A percentile compares a stretch with the other conserved stretches of the same genome.
phyloP scores from a whole-genome alignment of 257 asterid genomes.

The Ilex aquifolium region DNA sequence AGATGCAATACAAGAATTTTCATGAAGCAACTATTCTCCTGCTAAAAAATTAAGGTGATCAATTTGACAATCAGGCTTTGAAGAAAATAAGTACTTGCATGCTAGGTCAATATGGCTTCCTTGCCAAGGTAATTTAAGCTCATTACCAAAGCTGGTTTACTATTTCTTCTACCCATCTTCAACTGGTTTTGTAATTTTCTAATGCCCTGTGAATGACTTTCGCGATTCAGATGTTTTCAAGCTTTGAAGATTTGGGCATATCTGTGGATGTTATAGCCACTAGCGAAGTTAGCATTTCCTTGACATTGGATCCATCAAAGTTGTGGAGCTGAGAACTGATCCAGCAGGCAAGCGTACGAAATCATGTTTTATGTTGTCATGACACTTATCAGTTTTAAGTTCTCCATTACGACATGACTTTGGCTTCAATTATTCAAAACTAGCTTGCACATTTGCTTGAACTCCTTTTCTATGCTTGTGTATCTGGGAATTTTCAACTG shows the following conservation, averaged over 20 bases:
- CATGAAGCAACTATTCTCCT: no score
- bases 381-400: conserved; percentile 3
- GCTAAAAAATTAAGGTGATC: no score
- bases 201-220: conserved; percentile 7
- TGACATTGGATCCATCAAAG: conserved; percentile 90
- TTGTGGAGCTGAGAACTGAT: conserved; percentile 92
- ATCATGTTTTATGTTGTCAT: conserved; percentile 9
- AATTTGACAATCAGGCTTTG: no score
- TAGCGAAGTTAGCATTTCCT: conserved; percentile 88
- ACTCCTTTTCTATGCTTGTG: background rate
- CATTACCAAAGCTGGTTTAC: background rate
- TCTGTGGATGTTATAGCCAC: conserved; percentile 98
- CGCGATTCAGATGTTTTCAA: conserved; percentile 61
- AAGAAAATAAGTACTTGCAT: conserved; percentile 53
- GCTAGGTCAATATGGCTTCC: conserved; percentile 96
- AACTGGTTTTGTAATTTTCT: conserved; percentile 5
- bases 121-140: conserved; percentile 58
- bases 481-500: background rate
- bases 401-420: conserved; percentile 5
- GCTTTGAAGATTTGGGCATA: conserved; percentile 83
- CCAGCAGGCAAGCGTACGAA: conserved; percentile 80
- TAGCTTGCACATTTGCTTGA: background rate
- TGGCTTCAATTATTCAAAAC: conserved; percentile 7
- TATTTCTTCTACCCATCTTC: conserved; percentile 3
- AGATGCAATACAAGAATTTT: no score